A percentile compares a stretch with the other conserved stretches of the same genome.
These are phyloP conservation scores for Alternaria brassicae DNA, from an alignment of 2,329 filamentous ascomycete species.

Conservation along the genomic window DNA sequence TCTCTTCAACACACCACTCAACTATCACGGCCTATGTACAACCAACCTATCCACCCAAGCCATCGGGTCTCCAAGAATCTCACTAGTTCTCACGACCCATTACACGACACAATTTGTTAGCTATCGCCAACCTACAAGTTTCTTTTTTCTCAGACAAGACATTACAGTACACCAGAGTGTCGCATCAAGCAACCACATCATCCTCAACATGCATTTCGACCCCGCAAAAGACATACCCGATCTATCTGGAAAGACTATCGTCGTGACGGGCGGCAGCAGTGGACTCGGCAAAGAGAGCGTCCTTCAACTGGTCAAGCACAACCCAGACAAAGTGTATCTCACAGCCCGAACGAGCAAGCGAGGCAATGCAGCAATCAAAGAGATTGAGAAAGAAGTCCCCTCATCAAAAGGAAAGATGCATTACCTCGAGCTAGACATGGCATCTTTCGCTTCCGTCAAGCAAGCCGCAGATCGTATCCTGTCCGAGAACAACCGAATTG, in stretches of 20 bases:
- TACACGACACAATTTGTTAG: neutral
- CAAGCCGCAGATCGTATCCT: conserved; percentile 40
- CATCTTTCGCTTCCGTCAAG: conserved; percentile 41
- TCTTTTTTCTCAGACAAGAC: neutral
- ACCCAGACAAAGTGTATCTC: conserved; percentile 52
- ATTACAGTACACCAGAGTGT: neutral
- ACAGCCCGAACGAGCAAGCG: conserved; percentile 41
- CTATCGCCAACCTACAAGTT: neutral
- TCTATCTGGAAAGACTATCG: conserved; percentile 23
- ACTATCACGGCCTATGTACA: neutral
- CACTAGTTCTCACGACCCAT: neutral
- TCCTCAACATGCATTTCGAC: conserved; percentile 21
- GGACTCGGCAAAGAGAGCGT: conserved; percentile 55
- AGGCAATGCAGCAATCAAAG: conserved; percentile 14
- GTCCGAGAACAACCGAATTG: conserved; percentile 38
- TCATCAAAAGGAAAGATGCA: conserved; percentile 4
- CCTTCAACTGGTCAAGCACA: conserved; percentile 50
- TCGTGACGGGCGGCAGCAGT: conserved; percentile 46
- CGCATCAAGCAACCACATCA: neutral
- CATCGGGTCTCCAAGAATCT: neutral
- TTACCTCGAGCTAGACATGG: conserved; percentile 41
- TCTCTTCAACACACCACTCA: neutral
- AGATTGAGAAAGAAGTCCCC: conserved; percentile 12
- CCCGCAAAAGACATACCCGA: conserved; percentile 24
- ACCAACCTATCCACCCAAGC: neutral